Conservation (phyloP, 1,139 yeast genomes). For the Candida dubliniensis region DNA sequence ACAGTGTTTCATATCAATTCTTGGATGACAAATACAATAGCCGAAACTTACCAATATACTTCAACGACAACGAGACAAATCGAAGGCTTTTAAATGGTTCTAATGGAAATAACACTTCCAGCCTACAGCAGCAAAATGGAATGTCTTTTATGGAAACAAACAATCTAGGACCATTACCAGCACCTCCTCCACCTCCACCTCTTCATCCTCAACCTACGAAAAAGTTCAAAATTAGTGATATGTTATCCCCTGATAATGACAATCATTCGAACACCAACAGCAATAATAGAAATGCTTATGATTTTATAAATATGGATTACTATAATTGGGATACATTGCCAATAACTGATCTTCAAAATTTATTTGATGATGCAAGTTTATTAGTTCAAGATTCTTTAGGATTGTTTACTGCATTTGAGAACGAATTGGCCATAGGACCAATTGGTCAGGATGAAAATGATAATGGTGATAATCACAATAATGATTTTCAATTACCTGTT, state of each 20-base stretch:
- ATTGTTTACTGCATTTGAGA: conserved; percentile 3
- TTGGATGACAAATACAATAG: neutral
- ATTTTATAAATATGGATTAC: conserved; percentile 9
- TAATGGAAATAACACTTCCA: neutral
- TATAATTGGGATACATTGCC: conserved; percentile 12
- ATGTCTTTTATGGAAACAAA: no score
- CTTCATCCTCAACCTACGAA: conserved; percentile 2
- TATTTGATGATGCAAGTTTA: conserved; percentile 52
- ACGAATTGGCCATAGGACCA: conserved; percentile 10
- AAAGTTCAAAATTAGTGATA: conserved; percentile 20
- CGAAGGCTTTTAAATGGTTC: neutral
- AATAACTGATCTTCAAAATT: conserved; percentile 20
- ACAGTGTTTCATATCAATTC: neutral
- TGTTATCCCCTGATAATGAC: conserved; percentile 21
- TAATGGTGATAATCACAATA: no score
- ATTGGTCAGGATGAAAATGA: conserved; percentile 12
- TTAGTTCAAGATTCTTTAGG: conserved; percentile 45
- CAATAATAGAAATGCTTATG: neutral
- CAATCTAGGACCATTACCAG: neutral
- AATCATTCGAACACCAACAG: neutral
- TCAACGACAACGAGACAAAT: no score
- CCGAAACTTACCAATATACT: no score
- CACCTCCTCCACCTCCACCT: neutral
- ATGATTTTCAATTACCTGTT: no score
- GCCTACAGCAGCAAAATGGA: no score